These are phyloP conservation scores for Alternaria alternata DNA, from an alignment of 2,329 filamentous ascomycete genomes.

Conservation along the genomic window DNA sequence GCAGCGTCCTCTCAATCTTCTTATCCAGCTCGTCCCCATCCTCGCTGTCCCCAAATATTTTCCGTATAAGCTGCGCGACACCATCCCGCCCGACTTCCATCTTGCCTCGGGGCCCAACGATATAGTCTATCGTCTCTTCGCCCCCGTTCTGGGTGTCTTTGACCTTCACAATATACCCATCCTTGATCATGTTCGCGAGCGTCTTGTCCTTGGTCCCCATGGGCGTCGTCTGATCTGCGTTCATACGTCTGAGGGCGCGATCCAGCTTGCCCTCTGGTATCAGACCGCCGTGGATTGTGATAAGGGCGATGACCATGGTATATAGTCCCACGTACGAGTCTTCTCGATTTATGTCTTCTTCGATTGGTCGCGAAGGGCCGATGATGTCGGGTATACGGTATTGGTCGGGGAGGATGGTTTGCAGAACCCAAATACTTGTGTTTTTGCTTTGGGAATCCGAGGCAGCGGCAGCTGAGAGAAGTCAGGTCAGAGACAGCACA, in stretches of 20 bases:
- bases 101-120: constrained; percentile 84
- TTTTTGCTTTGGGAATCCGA: constrained; percentile 59
- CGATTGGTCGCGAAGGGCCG: constrained; percentile 71
- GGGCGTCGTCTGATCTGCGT: constrained; percentile 77
- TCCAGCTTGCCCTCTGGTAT: constrained; percentile 81
- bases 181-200: constrained; percentile 76
- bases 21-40: constrained; percentile 43
- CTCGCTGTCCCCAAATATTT: constrained; percentile 41
- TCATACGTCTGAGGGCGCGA: constrained; percentile 76
- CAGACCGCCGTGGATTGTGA: constrained; percentile 74
- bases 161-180: constrained; percentile 82
- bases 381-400: constrained; percentile 73
- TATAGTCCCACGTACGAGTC: constrained; percentile 84
- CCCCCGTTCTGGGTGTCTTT: constrained; percentile 75
- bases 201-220: constrained; percentile 76
- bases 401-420: constrained; percentile 71
- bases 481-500: neutral
- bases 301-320: constrained; percentile 78
- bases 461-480: constrained; percentile 60
- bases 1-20: constrained; percentile 45
- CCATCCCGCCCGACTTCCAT: constrained; percentile 83
- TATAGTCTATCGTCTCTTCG: constrained; percentile 81
- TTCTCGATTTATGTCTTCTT: constrained; percentile 66
- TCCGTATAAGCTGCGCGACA: constrained; percentile 72
- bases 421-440: constrained; percentile 79